Evolutionary conservation across 495 filamentous ascomycete genomes (phyloP).

Genomic region (Podospora fimiseda): DNA sequence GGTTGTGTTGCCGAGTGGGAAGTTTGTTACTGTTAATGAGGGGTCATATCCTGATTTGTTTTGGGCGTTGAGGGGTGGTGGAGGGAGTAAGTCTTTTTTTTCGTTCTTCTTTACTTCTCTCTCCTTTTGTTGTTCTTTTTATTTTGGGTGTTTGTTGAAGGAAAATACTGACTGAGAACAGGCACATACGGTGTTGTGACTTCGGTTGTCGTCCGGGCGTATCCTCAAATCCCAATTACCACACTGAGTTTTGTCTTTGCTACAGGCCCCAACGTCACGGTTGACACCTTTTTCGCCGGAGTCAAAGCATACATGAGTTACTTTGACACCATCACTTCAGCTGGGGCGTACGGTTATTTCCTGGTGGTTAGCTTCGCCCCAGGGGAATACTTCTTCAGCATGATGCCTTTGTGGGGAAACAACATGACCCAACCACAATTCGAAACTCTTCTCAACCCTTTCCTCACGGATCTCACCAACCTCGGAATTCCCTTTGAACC

Average conservation of each 20-base stretch:
- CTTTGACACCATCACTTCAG: slow-evolving; percentile 43
- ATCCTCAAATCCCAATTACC: slow-evolving; percentile 34
- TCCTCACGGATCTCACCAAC: slow-evolving; percentile 31
- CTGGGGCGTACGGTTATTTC: slow-evolving; percentile 52
- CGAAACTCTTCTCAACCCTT: slow-evolving; percentile 40
- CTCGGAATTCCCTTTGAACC: slow-evolving; percentile 37
- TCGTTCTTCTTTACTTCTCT: no score
- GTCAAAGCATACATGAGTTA: slow-evolving; percentile 39
- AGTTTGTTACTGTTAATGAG: slow-evolving; percentile 48
- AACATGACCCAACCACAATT: slow-evolving; percentile 45
- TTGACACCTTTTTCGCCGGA: slow-evolving; percentile 46
- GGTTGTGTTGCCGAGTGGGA: slow-evolving; percentile 51
- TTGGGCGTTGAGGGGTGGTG: slow-evolving; percentile 59
- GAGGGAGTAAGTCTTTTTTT: slow-evolving; percentile 29
- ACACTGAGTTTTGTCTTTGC: slow-evolving; percentile 30
- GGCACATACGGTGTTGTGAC: slow-evolving; percentile 55
- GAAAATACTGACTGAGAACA: slow-evolving; percentile 4
- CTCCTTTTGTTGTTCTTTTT: no score
- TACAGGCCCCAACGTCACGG: slow-evolving; percentile 27
- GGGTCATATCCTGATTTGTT: slow-evolving; percentile 52
- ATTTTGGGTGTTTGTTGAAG: no score
- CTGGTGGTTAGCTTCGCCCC: slow-evolving; percentile 19
- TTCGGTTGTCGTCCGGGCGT: slow-evolving; percentile 42
- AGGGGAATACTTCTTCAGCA: slow-evolving; percentile 34
- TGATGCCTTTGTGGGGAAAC: slow-evolving; percentile 44